Percentiles rank a stretch among this genome's conserved stretches.
Evolutionary conservation across 805 yeast genomes (phyloP).

Genomic region (Kazachstania bromeliacearum): DNA sequence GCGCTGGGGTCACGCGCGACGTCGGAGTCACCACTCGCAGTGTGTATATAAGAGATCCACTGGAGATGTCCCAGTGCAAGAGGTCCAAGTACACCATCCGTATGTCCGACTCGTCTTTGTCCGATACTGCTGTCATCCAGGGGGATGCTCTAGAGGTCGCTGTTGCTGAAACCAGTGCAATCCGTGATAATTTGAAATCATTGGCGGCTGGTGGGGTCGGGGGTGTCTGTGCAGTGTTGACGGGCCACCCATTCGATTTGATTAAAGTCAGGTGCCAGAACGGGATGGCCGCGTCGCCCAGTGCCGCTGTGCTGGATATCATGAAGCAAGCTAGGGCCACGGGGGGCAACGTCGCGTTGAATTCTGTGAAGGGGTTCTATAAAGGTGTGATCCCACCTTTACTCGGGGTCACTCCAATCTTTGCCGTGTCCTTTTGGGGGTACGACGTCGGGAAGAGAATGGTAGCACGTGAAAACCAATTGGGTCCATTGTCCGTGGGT

Average conservation of each 20-base stretch:
- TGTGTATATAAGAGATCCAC: background rate
- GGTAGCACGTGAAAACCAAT: slow-evolving; percentile 36
- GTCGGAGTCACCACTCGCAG: background rate
- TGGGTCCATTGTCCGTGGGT: slow-evolving; percentile 39
- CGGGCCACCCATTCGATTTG: slow-evolving; percentile 95
- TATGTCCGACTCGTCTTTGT: slow-evolving; percentile 10
- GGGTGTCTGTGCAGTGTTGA: slow-evolving; percentile 88
- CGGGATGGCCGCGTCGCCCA: slow-evolving; percentile 47
- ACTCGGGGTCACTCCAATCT: slow-evolving; percentile 96
- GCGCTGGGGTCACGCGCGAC: background rate
- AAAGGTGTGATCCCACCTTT: slow-evolving; percentile 92
- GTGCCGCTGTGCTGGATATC: slow-evolving; percentile 61
- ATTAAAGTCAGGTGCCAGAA: slow-evolving; percentile 89
- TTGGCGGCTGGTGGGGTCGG: slow-evolving; percentile 93
- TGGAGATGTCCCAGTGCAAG: background rate
- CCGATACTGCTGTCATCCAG: slow-evolving; percentile 6
- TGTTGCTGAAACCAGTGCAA: slow-evolving; percentile 1
- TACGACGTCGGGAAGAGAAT: slow-evolving; percentile 84
- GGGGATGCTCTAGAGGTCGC: slow-evolving; percentile 2
- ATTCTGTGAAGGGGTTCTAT: slow-evolving; percentile 54
- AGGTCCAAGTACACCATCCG: background rate
- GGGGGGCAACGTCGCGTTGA: slow-evolving; percentile 10
- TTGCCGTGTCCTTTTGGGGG: slow-evolving; percentile 98
- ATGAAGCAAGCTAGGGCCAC: slow-evolving; percentile 33
- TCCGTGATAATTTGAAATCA: slow-evolving; percentile 67